These are phyloP conservation scores for Erythrophleum ivorense DNA, from an alignment of 331 rosid species.

Conservation along the genomic window DNA sequence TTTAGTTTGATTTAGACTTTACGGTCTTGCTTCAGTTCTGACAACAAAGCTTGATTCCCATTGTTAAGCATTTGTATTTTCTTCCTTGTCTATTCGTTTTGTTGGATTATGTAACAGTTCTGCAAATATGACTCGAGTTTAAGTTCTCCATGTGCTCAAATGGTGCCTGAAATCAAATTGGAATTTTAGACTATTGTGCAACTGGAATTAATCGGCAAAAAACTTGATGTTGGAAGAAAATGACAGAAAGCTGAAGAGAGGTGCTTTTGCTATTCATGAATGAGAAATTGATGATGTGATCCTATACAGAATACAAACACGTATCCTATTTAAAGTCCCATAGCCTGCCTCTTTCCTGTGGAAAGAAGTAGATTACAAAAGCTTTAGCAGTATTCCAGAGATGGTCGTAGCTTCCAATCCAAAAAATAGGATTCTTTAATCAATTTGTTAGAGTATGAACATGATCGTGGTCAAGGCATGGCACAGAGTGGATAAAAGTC, in stretches of 20 bases:
- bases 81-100: slow-evolving; percentile 41
- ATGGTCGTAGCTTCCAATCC: too few species aligned
- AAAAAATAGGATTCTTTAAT: too few species aligned
- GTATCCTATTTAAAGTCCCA: too few species aligned
- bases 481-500: too few species aligned
- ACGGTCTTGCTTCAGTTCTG: slow-evolving; percentile 39
- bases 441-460: too few species aligned
- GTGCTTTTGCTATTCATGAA: background rate
- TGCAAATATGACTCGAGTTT: slow-evolving; percentile 42
- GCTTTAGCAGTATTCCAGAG: too few species aligned
- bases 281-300: background rate
- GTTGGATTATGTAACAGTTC: slow-evolving; percentile 43
- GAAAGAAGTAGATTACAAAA: too few species aligned
- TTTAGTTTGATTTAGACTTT: slow-evolving; percentile 17
- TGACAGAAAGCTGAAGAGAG: background rate
- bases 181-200: background rate
- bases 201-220: background rate
- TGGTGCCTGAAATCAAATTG: slow-evolving; percentile 30
- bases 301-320: background rate
- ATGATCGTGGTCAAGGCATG: too few species aligned
- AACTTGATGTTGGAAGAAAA: background rate
- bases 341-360: too few species aligned
- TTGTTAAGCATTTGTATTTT: slow-evolving; percentile 49
- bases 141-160: slow-evolving; percentile 42
- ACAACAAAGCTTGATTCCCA: slow-evolving; percentile 43